Evolutionary conservation across 495 filamentous ascomycete species (phyloP).

Genomic region (Talaromyces ruber): DNA sequence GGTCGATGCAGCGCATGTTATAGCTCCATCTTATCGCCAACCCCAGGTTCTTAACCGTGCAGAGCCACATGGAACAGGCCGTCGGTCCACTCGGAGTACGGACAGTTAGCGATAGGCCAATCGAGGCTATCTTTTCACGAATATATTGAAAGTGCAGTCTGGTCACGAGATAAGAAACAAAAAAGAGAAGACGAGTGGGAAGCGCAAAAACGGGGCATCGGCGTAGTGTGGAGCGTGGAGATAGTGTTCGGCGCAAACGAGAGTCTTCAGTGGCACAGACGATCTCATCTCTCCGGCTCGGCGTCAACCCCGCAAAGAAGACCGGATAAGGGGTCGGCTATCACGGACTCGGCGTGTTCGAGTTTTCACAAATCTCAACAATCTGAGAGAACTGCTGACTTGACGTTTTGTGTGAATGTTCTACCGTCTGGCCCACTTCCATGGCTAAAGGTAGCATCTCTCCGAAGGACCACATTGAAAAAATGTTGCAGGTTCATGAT

Average conservation of each 20-base stretch:
- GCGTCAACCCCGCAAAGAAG: not conserved
- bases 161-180: not conserved
- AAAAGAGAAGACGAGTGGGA: not conserved
- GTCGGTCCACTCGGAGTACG: conserved; percentile 2
- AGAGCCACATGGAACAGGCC: not conserved
- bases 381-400: not conserved
- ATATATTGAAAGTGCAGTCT: not conserved
- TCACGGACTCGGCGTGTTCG: not conserved
- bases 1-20: not conserved
- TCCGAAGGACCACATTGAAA: not conserved
- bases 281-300: not conserved
- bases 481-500: not conserved
- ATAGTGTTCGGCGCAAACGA: not conserved
- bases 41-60: not conserved
- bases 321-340: not conserved
- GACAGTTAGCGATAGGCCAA: conserved; percentile 3
- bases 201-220: not conserved
- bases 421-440: not conserved
- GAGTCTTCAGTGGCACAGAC: not conserved
- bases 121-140: not conserved
- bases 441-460: not conserved
- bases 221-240: not conserved
- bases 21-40: not conserved
- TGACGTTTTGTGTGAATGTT: not conserved
- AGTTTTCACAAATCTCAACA: not conserved